Conservation (phyloP, 2,329 filamentous ascomycete genomes). For the Dryadomyces quercivorus region DNA sequence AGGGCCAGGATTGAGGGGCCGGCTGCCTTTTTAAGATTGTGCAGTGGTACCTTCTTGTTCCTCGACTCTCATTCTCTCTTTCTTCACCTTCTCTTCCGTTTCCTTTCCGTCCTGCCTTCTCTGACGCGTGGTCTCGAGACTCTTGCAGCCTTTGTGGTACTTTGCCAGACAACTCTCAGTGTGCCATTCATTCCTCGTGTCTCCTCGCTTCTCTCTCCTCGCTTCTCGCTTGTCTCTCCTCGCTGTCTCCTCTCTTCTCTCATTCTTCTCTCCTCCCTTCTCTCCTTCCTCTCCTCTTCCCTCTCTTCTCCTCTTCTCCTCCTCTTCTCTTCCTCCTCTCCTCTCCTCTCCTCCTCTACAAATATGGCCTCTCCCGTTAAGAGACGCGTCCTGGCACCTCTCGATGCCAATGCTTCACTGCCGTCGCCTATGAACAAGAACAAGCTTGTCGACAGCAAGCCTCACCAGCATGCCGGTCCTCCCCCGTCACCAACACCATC, state of each 20-base stretch:
- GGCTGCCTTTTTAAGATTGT: background rate
- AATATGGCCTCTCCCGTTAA: slow-evolving; percentile 24
- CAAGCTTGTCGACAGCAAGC: background rate
- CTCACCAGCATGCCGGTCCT: background rate
- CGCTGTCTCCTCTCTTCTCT: background rate
- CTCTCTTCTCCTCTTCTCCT: background rate
- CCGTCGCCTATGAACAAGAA: slow-evolving; percentile 7
- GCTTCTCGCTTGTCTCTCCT: background rate
- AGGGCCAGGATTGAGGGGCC: background rate
- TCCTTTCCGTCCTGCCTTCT: background rate
- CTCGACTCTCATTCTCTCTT: background rate
- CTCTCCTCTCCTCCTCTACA: background rate
- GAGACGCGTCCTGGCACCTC: slow-evolving; percentile 35
- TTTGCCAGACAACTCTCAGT: no score
- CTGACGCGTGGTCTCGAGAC: no score
- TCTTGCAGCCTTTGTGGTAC: no score
- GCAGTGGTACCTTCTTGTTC: background rate
- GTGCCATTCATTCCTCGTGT: background rate
- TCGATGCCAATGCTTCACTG: slow-evolving; percentile 31
- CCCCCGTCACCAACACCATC: background rate
- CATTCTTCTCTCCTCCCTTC: no score
- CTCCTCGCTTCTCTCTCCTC: background rate
- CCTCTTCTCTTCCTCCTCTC: background rate
- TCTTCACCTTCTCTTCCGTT: background rate
- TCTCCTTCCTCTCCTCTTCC: background rate